These are phyloP conservation scores for Mycena filopes DNA, from an alignment of 768 basidiomycete species.

Conservation along the genomic window DNA sequence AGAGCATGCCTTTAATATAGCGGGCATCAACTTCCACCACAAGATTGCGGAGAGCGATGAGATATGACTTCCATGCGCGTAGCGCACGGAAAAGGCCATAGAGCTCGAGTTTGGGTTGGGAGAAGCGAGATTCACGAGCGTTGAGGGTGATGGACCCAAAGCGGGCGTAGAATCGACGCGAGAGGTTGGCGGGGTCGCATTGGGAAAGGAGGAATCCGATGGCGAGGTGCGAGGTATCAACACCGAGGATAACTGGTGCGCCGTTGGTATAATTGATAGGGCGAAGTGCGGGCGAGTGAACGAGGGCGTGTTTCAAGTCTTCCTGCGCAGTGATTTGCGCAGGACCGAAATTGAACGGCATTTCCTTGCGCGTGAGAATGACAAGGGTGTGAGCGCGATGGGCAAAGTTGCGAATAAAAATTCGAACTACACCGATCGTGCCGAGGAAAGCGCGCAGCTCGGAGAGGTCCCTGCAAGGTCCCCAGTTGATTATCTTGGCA, in stretches of 20 bases:
- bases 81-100: constrained; percentile 46
- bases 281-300: constrained; percentile 28
- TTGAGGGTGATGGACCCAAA: constrained; percentile 54
- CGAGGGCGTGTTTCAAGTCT: constrained; percentile 9
- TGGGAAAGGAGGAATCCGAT: constrained; percentile 53
- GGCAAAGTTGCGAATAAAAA: constrained; percentile 46
- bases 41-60: constrained; percentile 42
- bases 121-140: constrained; percentile 43
- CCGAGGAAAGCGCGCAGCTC: constrained; percentile 15
- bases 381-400: constrained; percentile 21
- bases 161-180: constrained; percentile 35
- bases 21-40: constrained; percentile 44
- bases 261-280: constrained; percentile 38
- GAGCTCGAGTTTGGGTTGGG: constrained; percentile 53
- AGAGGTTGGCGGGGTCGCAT: constrained; percentile 30
- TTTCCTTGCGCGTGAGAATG: neutral
- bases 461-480: constrained; percentile 9
- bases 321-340: neutral
- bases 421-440: constrained; percentile 1
- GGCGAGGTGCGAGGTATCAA: constrained; percentile 48
- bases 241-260: constrained; percentile 44
- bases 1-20: constrained; percentile 47
- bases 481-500: constrained; percentile 39
- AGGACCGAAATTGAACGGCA: neutral
- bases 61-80: constrained; percentile 21